Conservation (phyloP, 805 yeast species). For the Cephaloascus albidus region DNA sequence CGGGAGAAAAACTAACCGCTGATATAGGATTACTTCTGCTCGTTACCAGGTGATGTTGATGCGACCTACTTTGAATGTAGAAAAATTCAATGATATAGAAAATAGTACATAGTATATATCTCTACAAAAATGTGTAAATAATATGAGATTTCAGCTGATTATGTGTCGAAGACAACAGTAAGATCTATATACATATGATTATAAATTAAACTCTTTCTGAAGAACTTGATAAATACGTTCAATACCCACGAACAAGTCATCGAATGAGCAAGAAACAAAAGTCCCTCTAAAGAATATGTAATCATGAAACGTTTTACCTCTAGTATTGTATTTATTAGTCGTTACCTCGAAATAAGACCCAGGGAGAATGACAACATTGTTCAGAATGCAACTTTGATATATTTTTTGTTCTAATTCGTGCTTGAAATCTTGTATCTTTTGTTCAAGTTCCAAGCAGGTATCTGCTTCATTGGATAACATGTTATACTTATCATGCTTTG, state of each 20-base stretch:
- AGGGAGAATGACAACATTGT: background rate
- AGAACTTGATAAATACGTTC: no score
- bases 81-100: constrained; percentile 16
- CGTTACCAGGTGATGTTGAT: constrained; percentile 36
- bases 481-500: background rate
- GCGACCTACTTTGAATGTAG: constrained; percentile 46
- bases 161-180: no score
- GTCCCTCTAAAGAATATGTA: no score
- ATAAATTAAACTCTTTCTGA: no score
- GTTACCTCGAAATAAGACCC: background rate
- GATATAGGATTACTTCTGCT: constrained; percentile 34
- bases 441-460: background rate
- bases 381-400: background rate
- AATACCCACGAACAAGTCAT: no score
- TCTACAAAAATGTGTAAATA: no score
- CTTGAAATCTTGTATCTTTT: background rate
- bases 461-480: background rate
- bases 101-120: background rate
- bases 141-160: no score
- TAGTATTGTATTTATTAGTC: no score
- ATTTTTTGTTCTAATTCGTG: background rate
- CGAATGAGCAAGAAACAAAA: no score
- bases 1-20: constrained; percentile 1
- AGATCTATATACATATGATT: background rate
- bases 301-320: no score